Evolutionary conservation across 1,139 yeast genomes (phyloP).

Genomic region (Sugiyamaella xylanicola): DNA sequence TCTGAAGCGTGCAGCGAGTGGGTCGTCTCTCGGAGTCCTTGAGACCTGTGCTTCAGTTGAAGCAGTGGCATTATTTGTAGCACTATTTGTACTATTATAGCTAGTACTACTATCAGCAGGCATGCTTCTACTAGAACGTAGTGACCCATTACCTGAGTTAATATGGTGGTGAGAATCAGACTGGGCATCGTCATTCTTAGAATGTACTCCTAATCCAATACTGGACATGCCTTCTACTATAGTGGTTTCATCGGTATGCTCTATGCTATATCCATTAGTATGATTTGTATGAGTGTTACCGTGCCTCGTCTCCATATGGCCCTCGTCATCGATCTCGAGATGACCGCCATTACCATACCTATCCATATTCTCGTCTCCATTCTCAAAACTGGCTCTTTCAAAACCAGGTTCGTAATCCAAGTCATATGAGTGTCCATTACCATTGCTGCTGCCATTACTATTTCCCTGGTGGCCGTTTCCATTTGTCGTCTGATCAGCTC

Average conservation of each 20-base stretch:
- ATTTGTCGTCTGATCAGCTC: too few relatives aligned
- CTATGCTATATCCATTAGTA: neutral
- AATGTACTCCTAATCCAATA: too few relatives aligned
- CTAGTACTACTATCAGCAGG: too few relatives aligned
- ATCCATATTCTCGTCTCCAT: too few relatives aligned
- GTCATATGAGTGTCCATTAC: neutral
- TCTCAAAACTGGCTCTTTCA: too few relatives aligned
- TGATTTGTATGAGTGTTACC: neutral
- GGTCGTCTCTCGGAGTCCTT: constrained; percentile 20
- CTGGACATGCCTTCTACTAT: neutral
- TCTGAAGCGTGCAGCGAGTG: constrained; percentile 31
- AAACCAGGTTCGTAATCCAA: neutral
- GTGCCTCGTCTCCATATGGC: too few relatives aligned
- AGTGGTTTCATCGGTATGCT: neutral
- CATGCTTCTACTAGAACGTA: too few relatives aligned
- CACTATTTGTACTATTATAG: neutral
- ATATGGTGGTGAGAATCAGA: too few relatives aligned
- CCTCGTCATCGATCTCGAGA: too few relatives aligned
- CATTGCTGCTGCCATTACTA: neutral
- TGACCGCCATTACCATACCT: neutral
- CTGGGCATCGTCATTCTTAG: too few relatives aligned
- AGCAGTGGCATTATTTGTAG: neutral
- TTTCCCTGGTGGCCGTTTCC: too few relatives aligned
- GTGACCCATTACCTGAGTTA: too few relatives aligned
- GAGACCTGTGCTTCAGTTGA: neutral